Evolutionary conservation across 306 rosid species (phyloP).

Genomic region (Vigna angularis): DNA sequence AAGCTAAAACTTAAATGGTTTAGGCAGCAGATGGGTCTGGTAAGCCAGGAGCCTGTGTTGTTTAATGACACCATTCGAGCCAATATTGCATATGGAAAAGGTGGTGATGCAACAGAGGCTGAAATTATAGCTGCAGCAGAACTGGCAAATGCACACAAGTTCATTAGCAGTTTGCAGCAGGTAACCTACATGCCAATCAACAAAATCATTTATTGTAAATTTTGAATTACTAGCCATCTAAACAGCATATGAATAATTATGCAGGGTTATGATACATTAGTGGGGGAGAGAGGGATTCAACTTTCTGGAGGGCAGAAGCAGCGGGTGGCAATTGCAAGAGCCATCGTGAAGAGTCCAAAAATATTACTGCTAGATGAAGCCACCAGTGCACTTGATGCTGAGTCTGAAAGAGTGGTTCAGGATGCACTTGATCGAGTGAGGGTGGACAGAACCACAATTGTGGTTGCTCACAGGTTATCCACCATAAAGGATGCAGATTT

Average conservation of each 20-base stretch:
- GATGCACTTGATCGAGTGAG: conserved; percentile 73
- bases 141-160: conserved; percentile 77
- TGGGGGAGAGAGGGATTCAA: conserved; percentile 78
- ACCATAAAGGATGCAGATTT: conserved; percentile 68
- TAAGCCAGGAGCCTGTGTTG: conserved; percentile 80
- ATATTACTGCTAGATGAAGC: conserved; percentile 79
- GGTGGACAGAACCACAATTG: conserved; percentile 67
- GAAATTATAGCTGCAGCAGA: conserved; percentile 77
- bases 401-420: conserved; percentile 75
- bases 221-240: background rate
- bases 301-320: conserved; percentile 89
- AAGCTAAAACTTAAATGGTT: conserved; percentile 74
- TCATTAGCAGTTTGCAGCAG: conserved; percentile 71
- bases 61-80: conserved; percentile 81
- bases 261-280: conserved; percentile 75
- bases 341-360: conserved; percentile 70
- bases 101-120: conserved; percentile 59
- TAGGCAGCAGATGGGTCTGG: conserved; percentile 81
- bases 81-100: conserved; percentile 77
- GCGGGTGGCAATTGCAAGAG: conserved; percentile 80
- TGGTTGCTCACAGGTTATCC: conserved; percentile 76
- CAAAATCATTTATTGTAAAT: background rate
- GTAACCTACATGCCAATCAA: conserved; percentile 42
- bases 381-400: conserved; percentile 85
- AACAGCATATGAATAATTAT: background rate